A percentile compares a stretch with the other conserved stretches of the same genome.
These are phyloP conservation scores for Kregervanrija delftensis DNA, from an alignment of 805 yeast genomes.

Conservation along the genomic window DNA sequence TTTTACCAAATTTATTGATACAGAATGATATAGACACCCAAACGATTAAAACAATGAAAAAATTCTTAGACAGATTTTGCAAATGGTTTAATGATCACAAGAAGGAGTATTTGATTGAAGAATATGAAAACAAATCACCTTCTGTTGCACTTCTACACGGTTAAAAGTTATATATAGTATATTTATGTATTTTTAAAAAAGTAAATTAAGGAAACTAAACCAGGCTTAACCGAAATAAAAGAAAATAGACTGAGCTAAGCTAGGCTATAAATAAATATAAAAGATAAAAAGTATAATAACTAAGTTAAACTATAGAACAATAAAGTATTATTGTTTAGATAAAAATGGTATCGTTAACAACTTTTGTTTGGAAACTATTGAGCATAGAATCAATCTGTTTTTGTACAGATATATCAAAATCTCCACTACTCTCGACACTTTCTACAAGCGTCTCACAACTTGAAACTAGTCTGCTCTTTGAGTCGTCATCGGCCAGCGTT, in stretches of 20 bases:
- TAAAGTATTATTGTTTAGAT: too few relatives aligned
- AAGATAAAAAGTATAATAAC: neutral
- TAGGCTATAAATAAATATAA: neutral
- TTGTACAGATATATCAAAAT: conserved; percentile 2
- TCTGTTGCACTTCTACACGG: conserved; percentile 12
- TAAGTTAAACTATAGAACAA: conserved; percentile 7
- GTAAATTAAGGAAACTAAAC: neutral
- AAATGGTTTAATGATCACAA: conserved; percentile 42
- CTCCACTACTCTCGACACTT: neutral
- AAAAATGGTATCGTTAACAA: conserved; percentile 9
- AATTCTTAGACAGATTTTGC: conserved; percentile 48
- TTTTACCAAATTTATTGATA: conserved; percentile 77
- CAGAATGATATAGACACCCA: conserved; percentile 78
- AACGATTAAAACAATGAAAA: conserved; percentile 49
- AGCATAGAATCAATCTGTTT: conserved; percentile 10
- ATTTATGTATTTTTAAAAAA: neutral
- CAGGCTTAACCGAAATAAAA: neutral
- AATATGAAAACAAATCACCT: conserved; percentile 47
- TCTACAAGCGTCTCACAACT: too few relatives aligned
- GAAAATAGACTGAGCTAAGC: neutral
- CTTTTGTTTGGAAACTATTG: conserved; percentile 10
- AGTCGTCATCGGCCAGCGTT: too few relatives aligned
- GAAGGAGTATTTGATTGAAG: conserved; percentile 28
- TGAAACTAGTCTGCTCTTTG: too few relatives aligned
- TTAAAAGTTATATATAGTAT: neutral